These are phyloP conservation scores for Colletotrichum sp. DNA, from an alignment of 2,329 filamentous ascomycete species.

Conservation along the genomic window DNA sequence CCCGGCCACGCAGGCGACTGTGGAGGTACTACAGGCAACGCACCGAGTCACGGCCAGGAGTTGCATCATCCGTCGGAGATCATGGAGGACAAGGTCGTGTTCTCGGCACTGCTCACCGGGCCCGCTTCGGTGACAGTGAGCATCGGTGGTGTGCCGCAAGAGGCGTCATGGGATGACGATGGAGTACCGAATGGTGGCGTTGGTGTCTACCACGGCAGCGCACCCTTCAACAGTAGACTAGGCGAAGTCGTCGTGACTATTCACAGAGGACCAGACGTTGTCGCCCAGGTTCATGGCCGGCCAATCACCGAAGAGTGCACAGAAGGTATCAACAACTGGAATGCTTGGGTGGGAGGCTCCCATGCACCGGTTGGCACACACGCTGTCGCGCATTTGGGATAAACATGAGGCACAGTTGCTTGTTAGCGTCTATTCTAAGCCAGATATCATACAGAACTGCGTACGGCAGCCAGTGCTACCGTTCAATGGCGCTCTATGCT, in stretches of 20 bases:
- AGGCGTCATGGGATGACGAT: slow-evolving; percentile 24
- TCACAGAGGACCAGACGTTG: neutral
- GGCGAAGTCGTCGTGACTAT: slow-evolving; percentile 28
- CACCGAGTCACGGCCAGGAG: slow-evolving; percentile 27
- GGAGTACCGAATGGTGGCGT: slow-evolving; percentile 26
- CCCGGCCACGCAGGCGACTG: slow-evolving; percentile 22
- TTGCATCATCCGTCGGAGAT: slow-evolving; percentile 24
- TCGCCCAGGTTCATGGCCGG: slow-evolving; percentile 9
- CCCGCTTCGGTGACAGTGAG: slow-evolving; percentile 28
- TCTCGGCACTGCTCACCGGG: slow-evolving; percentile 30
- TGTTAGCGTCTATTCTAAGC: neutral
- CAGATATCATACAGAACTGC: slow-evolving; percentile 30
- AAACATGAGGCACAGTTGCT: neutral
- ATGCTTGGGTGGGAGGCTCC: slow-evolving; percentile 15
- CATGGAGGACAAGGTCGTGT: slow-evolving; percentile 24
- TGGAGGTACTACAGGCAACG: slow-evolving; percentile 32
- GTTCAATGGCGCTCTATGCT: neutral
- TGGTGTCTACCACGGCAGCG: slow-evolving; percentile 35
- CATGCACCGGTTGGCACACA: neutral
- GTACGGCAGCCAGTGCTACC: neutral
- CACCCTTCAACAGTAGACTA: slow-evolving; percentile 24
- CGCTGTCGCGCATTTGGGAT: slow-evolving; percentile 2
- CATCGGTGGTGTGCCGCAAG: slow-evolving; percentile 26
- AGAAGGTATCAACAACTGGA: slow-evolving; percentile 22
- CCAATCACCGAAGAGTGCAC: slow-evolving; percentile 8